phyloP scores from a whole-genome alignment of 2,329 filamentous ascomycete species.

The Paracorniculantispora psalliotae region DNA sequence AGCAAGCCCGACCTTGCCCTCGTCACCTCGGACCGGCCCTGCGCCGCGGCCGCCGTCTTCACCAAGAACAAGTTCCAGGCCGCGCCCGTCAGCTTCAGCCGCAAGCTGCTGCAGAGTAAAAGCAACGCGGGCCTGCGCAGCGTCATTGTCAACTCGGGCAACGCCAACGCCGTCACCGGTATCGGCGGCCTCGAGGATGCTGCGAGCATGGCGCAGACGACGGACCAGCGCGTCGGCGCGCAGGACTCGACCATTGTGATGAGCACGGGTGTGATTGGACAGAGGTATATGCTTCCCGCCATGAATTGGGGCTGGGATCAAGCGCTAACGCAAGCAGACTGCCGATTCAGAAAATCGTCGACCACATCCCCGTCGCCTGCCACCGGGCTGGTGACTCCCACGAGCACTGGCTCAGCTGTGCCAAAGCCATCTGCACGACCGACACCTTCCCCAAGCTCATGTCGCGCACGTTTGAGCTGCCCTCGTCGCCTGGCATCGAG shows the following conservation, averaged over 20 bases:
- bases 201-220: slow-evolving; percentile 70
- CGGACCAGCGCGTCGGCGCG: slow-evolving; percentile 57
- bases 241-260: slow-evolving; percentile 76
- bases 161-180: slow-evolving; percentile 94
- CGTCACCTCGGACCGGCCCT: slow-evolving; percentile 79
- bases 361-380: slow-evolving; percentile 73
- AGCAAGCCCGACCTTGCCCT: slow-evolving; percentile 87
- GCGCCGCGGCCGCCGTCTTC: slow-evolving; percentile 85
- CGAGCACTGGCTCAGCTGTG: slow-evolving; percentile 79
- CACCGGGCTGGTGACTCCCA: slow-evolving; percentile 68
- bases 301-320: slow-evolving; percentile 6
- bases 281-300: slow-evolving; percentile 50
- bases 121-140: slow-evolving; percentile 67
- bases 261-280: slow-evolving; percentile 97
- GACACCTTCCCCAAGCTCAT: slow-evolving; percentile 97
- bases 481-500: slow-evolving; percentile 67
- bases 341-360: slow-evolving; percentile 84
- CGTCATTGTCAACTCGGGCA: slow-evolving; percentile 91
- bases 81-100: slow-evolving; percentile 84
- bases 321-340: slow-evolving; percentile 45
- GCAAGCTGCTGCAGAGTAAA: slow-evolving; percentile 62
- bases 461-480: slow-evolving; percentile 77
- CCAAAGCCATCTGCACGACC: slow-evolving; percentile 92
- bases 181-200: slow-evolving; percentile 87
- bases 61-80: slow-evolving; percentile 98